Percentiles rank a stretch among this genome's conserved stretches.
These are phyloP conservation scores for Forsythia suspensa DNA, from an alignment of 257 asterid species.

Conservation along the genomic window DNA sequence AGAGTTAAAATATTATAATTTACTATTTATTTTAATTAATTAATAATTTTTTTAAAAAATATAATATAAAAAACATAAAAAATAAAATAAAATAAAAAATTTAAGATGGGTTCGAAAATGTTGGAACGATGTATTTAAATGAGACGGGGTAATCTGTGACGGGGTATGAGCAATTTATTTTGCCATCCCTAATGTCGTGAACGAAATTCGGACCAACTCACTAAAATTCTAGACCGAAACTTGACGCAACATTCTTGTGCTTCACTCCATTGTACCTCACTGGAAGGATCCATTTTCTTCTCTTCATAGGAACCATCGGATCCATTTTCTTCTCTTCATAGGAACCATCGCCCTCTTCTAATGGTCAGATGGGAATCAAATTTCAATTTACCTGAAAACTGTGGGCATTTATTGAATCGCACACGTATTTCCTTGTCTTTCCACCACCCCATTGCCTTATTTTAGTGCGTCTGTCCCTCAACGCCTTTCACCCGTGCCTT, in stretches of 20 bases:
- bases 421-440: background rate
- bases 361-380: constrained; percentile 16
- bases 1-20: no score
- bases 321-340: constrained; percentile 18
- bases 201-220: no score
- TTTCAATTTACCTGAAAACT: constrained; percentile 26
- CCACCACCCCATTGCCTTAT: constrained; percentile 6
- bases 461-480: constrained; percentile 9
- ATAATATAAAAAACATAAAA: no score
- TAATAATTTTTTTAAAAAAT: no score
- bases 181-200: no score
- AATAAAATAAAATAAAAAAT: no score
- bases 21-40: no score
- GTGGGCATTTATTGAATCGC: constrained; percentile 31
- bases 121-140: no score
- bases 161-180: no score
- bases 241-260: background rate
- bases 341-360: constrained; percentile 30
- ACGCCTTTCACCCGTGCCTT: constrained; percentile 12
- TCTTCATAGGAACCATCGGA: constrained; percentile 31
- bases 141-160: no score
- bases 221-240: no score
- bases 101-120: no score
- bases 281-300: constrained; percentile 12
- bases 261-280: constrained; percentile 20